phyloP scores from a whole-genome alignment of 441 rosid species.

The Geranium incanum region DNA sequence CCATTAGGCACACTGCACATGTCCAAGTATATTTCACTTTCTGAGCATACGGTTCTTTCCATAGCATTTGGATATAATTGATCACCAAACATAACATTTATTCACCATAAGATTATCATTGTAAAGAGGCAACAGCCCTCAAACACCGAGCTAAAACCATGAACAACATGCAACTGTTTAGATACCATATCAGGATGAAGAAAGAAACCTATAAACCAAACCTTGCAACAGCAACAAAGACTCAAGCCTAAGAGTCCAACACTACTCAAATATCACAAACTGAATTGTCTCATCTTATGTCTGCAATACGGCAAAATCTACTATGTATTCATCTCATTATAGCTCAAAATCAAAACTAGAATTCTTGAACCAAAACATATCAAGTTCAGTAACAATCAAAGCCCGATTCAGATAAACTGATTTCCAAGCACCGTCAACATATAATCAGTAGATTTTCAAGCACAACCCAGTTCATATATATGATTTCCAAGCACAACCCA shows the following conservation, averaged over 20 bases:
- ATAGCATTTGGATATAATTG: not conserved
- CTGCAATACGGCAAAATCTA: not conserved
- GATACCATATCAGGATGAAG: no score
- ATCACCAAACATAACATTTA: not conserved
- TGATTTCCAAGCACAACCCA: conserved; percentile 11
- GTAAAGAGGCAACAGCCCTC: no score
- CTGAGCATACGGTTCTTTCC: not conserved
- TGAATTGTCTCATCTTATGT: not conserved
- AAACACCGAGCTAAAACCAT: no score
- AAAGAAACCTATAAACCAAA: no score
- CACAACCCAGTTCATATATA: conserved; percentile 6
- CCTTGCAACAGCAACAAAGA: not conserved
- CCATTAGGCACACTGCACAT: no score
- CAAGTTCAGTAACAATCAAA: not conserved
- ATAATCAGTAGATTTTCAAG: conserved; percentile 5
- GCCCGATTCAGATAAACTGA: not conserved
- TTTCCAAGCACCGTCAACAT: not conserved
- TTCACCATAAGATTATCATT: not conserved
- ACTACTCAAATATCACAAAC: not conserved
- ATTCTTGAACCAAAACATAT: not conserved
- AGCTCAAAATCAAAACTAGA: not conserved
- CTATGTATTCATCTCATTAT: not conserved
- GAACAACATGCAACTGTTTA: no score
- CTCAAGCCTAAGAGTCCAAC: not conserved
- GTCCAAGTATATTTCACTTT: not conserved